Evolutionary conservation across 202 grass and related monocot genomes (phyloP).

Genomic region (Digitaria exilis): DNA sequence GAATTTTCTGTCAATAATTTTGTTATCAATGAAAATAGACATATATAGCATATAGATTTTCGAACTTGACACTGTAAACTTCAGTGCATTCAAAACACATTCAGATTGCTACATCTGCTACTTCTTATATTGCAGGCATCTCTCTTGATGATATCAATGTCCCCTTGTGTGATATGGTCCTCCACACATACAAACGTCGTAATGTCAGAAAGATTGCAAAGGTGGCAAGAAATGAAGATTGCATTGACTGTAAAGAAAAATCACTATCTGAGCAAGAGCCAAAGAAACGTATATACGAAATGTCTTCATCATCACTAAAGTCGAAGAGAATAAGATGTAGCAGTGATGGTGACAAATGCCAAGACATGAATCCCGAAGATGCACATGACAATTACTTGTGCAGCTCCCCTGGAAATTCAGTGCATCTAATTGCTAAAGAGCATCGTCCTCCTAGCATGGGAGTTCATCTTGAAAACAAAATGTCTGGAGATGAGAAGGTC

Average conservation of each 20-base stretch:
- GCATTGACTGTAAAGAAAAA: slow-evolving; percentile 8
- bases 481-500: slow-evolving; percentile 34
- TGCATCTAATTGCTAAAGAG: slow-evolving; percentile 17
- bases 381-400: slow-evolving; percentile 18
- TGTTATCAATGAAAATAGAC: neutral
- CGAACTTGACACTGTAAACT: slow-evolving; percentile 1
- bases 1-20: neutral
- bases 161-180: slow-evolving; percentile 36
- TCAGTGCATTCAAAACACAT: neutral
- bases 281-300: slow-evolving; percentile 67
- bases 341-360: slow-evolving; percentile 25
- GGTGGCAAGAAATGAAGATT: slow-evolving; percentile 24
- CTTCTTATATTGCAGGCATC: slow-evolving; percentile 47
- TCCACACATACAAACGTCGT: slow-evolving; percentile 30
- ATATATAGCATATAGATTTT: neutral
- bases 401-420: slow-evolving; percentile 17
- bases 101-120: slow-evolving; percentile 9
- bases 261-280: slow-evolving; percentile 46
- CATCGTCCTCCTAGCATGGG: slow-evolving; percentile 21
- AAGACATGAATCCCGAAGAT: slow-evolving; percentile 39
- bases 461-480: slow-evolving; percentile 36
- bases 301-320: slow-evolving; percentile 75
- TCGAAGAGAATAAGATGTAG: slow-evolving; percentile 79
- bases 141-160: slow-evolving; percentile 47
- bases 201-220: slow-evolving; percentile 27